Percentiles rank a stretch among this genome's conserved stretches.
phyloP scores from a whole-genome alignment of 1,284 basidiomycete genomes.

The Ustilago cynodontis region DNA sequence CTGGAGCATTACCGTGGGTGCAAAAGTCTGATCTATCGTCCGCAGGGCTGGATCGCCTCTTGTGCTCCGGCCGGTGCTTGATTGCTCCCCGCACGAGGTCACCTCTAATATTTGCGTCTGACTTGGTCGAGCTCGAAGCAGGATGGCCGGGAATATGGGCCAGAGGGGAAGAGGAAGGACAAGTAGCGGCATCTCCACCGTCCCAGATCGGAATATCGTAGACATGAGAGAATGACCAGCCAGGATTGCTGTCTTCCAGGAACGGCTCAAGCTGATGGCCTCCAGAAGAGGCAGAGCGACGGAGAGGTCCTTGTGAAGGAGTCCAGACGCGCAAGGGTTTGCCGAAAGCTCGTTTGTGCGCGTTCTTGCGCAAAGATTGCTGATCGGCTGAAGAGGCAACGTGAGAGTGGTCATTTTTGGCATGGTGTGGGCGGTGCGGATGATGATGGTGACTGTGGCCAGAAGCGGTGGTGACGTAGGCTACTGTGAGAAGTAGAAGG shows the following conservation, averaged over 20 bases:
- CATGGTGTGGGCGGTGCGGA: constrained; percentile 1
- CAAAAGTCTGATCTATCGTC: constrained; percentile 10
- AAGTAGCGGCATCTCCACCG: constrained; percentile 27
- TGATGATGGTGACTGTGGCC: neutral
- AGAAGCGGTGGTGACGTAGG: neutral
- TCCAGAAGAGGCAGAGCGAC: constrained; percentile 6
- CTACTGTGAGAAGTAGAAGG: neutral
- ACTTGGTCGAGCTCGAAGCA: neutral
- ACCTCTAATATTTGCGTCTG: neutral
- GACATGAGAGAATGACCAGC: constrained; percentile 18
- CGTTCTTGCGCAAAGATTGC: neutral
- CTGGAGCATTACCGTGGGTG: constrained; percentile 17
- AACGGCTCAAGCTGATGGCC: constrained; percentile 24
- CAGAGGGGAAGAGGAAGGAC: constrained; percentile 5
- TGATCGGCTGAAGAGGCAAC: neutral
- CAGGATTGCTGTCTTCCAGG: constrained; percentile 15
- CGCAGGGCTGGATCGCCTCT: neutral
- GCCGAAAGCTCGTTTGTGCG: constrained; percentile 15
- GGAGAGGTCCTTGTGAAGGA: constrained; percentile 19
- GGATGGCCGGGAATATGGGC: neutral
- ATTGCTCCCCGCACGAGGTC: neutral
- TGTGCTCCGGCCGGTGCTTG: neutral
- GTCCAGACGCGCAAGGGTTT: constrained; percentile 27
- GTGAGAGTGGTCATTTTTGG: neutral
- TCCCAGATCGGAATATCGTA: constrained; percentile 34